Evolutionary conservation across 2,329 filamentous ascomycete genomes (phyloP), one percentile per base, ranked within the genome.

Genomic region (Colletotrichum sp.): DNA sequence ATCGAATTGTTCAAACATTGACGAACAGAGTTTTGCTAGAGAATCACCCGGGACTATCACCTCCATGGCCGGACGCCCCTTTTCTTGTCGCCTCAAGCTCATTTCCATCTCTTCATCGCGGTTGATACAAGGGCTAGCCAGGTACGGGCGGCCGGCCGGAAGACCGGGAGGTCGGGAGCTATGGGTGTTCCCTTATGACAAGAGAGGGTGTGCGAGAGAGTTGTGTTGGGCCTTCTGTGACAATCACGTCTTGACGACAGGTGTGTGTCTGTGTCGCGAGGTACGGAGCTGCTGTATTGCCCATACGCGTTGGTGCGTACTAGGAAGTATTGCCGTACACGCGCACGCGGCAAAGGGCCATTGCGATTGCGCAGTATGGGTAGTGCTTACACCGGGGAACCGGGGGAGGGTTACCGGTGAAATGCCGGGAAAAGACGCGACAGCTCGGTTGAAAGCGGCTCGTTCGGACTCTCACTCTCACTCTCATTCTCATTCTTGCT

Each of bases 151-250:
- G 72, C 32, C 44, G 72, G 60, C 60, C 71, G 72, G 69, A 67
- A 72, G 72, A 26, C 49, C 72, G 72, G 72, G 34, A 71, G 66
- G 44, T 66, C 72, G 72, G 68, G 69, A 72, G 55, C 36, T 73
- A 57, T 39, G 71, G 57, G 36, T n/a, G 39, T 32, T 32, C 21
- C 26, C 26, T 16, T 44, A 26, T 7, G 63, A 66, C n/a, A 44
- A 34, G 44, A 24, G 34, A 32, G 52, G 57, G 52, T 59, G 34
- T 59, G 49, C 15, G 60, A 49, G 68, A 24, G 57, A 63, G 28
- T 36, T 57, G n/a, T 52, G 66, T 59, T 30, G 30, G 66, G 26
- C 52, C 30, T 28, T 36, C 44, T 60, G 26, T 60, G 57, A 44
- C 63, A 26, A 28, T 65, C 21, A 28, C n/a, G 36, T 65, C 57